A percentile compares a stretch with the other conserved stretches of the same genome.
Evolutionary conservation across 129 eudicot genomes (phyloP).

Genomic region (Sambucus nigra): DNA sequence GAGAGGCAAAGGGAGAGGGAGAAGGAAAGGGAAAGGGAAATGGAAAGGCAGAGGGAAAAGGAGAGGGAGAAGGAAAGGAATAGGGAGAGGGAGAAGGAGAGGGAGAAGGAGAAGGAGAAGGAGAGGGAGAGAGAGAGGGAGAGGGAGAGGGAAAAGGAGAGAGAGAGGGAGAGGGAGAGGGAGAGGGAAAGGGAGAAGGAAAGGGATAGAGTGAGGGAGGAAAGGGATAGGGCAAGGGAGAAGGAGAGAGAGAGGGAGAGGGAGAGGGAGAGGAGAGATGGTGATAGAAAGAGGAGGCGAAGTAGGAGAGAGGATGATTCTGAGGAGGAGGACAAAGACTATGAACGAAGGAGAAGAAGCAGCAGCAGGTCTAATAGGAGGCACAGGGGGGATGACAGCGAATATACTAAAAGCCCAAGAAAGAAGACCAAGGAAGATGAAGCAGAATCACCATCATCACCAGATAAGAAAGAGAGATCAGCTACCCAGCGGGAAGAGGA

Average conservation of each 20-base stretch:
- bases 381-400: conserved; percentile 55
- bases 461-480: conserved; percentile 28
- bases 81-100: neutral
- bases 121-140: neutral
- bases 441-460: neutral
- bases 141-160: neutral
- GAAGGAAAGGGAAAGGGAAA: neutral
- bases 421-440: conserved; percentile 35
- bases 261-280: conserved; percentile 19
- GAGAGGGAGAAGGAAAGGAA: neutral
- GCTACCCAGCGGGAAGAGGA: conserved; percentile 38
- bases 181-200: conserved; percentile 5
- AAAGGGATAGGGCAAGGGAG: conserved; percentile 19
- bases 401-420: conserved; percentile 17
- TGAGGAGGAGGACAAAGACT: conserved; percentile 37
- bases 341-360: neutral
- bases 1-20: neutral
- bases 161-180: neutral
- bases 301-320: conserved; percentile 47
- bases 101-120: neutral
- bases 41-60: neutral
- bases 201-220: conserved; percentile 7
- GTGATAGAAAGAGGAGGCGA: conserved; percentile 42
- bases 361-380: conserved; percentile 26
- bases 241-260: conserved; percentile 24